Evolutionary conservation across 164 flowering plant genomes (phyloP), one percentile per base, ranked within the genome.

Genomic region (Amborella trichopoda): DNA sequence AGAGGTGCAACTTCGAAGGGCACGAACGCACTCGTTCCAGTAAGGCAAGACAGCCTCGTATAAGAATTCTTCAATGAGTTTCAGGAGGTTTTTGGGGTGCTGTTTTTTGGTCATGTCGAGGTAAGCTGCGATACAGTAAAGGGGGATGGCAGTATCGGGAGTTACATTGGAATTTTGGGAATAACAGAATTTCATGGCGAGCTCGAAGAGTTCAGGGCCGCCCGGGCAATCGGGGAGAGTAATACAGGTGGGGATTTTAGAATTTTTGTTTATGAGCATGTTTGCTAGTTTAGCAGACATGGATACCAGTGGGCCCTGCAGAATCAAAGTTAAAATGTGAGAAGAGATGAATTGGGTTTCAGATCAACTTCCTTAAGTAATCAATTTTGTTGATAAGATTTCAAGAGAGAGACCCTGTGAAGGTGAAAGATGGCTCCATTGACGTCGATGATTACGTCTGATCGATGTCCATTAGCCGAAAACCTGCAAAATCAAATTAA

Each of bases 91-190:
- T 34, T 73, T 51, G 1, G 56, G 51, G 63, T 78, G 53, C 61
- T 74, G 76, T 11, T 9, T 46, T 17, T 84, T 89, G 0, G 71
- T 72, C 97, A 88, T 88, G 11, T 60, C 78, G 8, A 88, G 64
- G 54, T 72, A 65, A 43, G 58, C 44, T 23, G 97, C 77, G 12
- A 72, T 48, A 32, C 84, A 78, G 26, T 60, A 46, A 13, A 88
- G 66, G 1, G 77, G 81, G 19, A 80, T 34, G 21, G 68, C 65
- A 47, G 76, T 84, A 4, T 65, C 72, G 1, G 80, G 43, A 0
- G 83, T 60, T 6, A 88, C 17, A 1, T 49, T 49, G 5, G 45
- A 59, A n/a, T 76, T 74, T 21, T 18, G 57, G 0, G 93, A 91
- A 23, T 76, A 64, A 68, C 81, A 84, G 74, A 84, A 84, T 38